phyloP scores from a whole-genome alignment of 352 stramenopile genomes.

The Peronospora farinosa region DNA sequence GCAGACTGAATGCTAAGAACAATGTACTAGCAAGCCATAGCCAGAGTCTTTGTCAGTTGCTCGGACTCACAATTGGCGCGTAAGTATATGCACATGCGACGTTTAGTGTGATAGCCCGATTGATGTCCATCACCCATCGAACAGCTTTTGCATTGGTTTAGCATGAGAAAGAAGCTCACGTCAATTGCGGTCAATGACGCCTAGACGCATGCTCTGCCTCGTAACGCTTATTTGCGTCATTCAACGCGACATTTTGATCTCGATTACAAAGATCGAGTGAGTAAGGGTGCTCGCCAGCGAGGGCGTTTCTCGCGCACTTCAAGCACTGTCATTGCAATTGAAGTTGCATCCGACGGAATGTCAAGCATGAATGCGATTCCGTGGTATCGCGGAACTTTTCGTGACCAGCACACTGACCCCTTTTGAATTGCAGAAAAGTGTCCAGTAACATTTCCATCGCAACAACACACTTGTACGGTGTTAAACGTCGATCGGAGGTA shows the following conservation, averaged over 20 bases:
- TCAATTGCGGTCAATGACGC: slow-evolving; percentile 15
- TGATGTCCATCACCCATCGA: slow-evolving; percentile 2
- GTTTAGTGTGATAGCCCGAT: background rate
- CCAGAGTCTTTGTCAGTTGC: slow-evolving; percentile 6
- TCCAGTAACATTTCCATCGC: too few relatives aligned
- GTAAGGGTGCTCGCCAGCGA: slow-evolving; percentile 7
- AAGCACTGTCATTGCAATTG: slow-evolving; percentile 7
- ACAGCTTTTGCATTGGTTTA: slow-evolving; percentile 4
- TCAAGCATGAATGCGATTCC: slow-evolving; percentile 63
- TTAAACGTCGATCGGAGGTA: too few relatives aligned
- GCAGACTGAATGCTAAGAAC: slow-evolving; percentile 5
- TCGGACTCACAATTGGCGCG: background rate
- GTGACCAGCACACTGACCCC: slow-evolving; percentile 2
- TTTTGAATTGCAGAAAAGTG: slow-evolving; percentile 35
- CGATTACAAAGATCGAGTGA: slow-evolving; percentile 4
- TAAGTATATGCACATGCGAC: background rate
- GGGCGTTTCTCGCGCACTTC: slow-evolving; percentile 6
- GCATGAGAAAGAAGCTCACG: background rate
- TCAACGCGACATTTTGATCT: slow-evolving; percentile 25
- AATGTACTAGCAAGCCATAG: slow-evolving; percentile 3
- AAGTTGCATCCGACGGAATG: slow-evolving; percentile 43
- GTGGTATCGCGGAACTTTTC: background rate
- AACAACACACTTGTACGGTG: too few relatives aligned
- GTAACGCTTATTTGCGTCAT: slow-evolving; percentile 8
- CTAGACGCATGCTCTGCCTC: slow-evolving; percentile 3